Percentiles rank a stretch among this genome's conserved stretches.
Conservation (phyloP, 768 basidiomycete species). For the Lentinula guzmanii region DNA sequence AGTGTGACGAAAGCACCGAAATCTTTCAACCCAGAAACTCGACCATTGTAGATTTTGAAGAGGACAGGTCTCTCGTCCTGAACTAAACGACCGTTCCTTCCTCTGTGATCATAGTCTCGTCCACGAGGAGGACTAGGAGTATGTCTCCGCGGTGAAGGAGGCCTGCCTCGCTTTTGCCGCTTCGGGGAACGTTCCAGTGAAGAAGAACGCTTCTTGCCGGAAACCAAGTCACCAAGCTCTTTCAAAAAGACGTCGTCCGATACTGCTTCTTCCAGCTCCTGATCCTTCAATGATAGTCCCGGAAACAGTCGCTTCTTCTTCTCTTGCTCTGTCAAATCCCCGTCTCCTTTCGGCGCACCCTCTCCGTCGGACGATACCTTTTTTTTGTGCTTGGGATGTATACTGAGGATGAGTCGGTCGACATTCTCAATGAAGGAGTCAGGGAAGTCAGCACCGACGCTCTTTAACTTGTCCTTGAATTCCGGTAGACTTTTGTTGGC, state of each 20-base stretch:
- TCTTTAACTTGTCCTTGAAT: slow-evolving; percentile 78
- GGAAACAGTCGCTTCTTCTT: slow-evolving; percentile 86
- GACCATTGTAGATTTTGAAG: slow-evolving; percentile 93
- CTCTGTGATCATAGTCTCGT: slow-evolving; percentile 34
- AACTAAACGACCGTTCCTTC: slow-evolving; percentile 21
- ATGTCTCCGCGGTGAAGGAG: slow-evolving; percentile 45
- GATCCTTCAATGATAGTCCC: slow-evolving; percentile 78
- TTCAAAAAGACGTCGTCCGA: slow-evolving; percentile 78
- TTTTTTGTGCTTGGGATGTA: slow-evolving; percentile 97
- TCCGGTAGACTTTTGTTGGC: slow-evolving; percentile 65
- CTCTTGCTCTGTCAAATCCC: slow-evolving; percentile 54
- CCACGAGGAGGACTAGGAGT: slow-evolving; percentile 59
- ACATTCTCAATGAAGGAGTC: slow-evolving; percentile 89
- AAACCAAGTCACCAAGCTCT: slow-evolving; percentile 88
- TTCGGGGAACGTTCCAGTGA: slow-evolving; percentile 44
- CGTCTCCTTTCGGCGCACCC: slow-evolving; percentile 21
- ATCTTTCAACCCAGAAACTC: slow-evolving; percentile 81
- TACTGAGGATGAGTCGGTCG: slow-evolving; percentile 87
- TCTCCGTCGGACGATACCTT: slow-evolving; percentile 32
- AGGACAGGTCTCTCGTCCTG: slow-evolving; percentile 81
- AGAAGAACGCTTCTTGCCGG: slow-evolving; percentile 55
- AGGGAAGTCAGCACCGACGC: slow-evolving; percentile 78
- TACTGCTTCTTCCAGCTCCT: slow-evolving; percentile 53
- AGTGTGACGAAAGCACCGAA: slow-evolving; percentile 93
- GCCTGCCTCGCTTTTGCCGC: slow-evolving; percentile 50